phyloP scores from a whole-genome alignment of 352 stramenopile genomes.

The Phytophthora fragariaefolia region DNA sequence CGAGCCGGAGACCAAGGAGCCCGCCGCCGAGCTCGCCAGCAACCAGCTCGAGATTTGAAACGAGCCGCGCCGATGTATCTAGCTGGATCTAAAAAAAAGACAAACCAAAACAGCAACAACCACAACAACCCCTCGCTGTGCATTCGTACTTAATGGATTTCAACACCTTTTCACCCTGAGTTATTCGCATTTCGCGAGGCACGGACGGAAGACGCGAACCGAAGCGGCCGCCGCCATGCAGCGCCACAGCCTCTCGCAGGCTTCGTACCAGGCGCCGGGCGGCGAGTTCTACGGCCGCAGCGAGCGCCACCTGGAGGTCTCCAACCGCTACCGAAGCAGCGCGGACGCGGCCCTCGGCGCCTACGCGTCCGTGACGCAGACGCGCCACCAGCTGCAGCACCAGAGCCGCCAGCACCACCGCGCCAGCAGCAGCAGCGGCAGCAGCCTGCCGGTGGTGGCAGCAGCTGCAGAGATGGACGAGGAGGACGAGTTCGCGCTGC shows the following conservation, averaged over 20 bases:
- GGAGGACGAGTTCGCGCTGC: slow-evolving; percentile 58
- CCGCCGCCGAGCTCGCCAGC: slow-evolving; percentile 16
- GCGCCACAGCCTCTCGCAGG: slow-evolving; percentile 32
- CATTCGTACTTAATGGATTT: too few species aligned
- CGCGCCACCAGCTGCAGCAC: slow-evolving; percentile 31
- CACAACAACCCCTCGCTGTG: too few species aligned
- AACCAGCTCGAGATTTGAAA: slow-evolving; percentile 63
- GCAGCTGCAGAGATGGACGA: slow-evolving; percentile 39
- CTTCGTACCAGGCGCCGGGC: slow-evolving; percentile 28
- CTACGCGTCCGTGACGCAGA: slow-evolving; percentile 31
- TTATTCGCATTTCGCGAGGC: too few species aligned
- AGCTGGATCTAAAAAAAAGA: too few species aligned
- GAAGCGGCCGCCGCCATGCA: slow-evolving; percentile 16
- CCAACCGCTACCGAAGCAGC: slow-evolving; percentile 26
- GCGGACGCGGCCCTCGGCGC: slow-evolving; percentile 14
- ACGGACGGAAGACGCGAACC: neutral
- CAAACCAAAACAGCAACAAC: too few species aligned
- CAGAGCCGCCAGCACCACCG: slow-evolving; percentile 42
- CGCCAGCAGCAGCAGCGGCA: slow-evolving; percentile 34
- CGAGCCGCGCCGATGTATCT: neutral
- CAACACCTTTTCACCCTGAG: too few species aligned
- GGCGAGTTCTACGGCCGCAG: slow-evolving; percentile 28
- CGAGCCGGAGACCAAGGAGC: slow-evolving; percentile 36
- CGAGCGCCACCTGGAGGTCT: slow-evolving; percentile 17
- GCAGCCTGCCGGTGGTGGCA: slow-evolving; percentile 25